A percentile compares a stretch with the other conserved stretches of the same genome.
Conservation (phyloP, 805 yeast genomes). For the Kodamaea sagamina region DNA sequence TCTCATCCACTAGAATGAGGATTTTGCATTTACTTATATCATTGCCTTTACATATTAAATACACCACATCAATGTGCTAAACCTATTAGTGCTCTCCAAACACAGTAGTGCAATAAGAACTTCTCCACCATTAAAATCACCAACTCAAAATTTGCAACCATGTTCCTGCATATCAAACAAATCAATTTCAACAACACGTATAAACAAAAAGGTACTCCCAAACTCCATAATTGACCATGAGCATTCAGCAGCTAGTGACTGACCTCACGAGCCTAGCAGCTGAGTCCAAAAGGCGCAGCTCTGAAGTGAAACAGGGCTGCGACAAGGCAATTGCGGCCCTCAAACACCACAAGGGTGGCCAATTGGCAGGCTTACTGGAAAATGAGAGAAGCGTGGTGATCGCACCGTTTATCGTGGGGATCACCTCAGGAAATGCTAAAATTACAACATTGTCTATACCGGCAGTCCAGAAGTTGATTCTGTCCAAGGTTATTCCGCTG, state of each 20-base stretch:
- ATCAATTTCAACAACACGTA: slow-evolving; percentile 10
- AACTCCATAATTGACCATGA: slow-evolving; percentile 5
- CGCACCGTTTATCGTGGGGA: slow-evolving; percentile 23
- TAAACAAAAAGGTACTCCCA: slow-evolving; percentile 18
- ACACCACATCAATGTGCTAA: too few species aligned
- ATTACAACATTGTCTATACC: slow-evolving; percentile 72
- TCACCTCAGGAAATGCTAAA: slow-evolving; percentile 64
- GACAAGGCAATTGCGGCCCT: slow-evolving; percentile 24
- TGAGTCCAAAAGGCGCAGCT: slow-evolving; percentile 70
- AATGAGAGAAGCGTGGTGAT: slow-evolving; percentile 3
- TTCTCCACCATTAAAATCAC: neutral
- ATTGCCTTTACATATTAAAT: too few species aligned
- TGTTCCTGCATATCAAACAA: neutral
- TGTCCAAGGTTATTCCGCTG: slow-evolving; percentile 54
- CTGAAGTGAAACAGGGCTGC: slow-evolving; percentile 61
- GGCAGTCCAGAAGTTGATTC: slow-evolving; percentile 62
- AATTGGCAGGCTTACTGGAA: slow-evolving; percentile 6
- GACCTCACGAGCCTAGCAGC: slow-evolving; percentile 64
- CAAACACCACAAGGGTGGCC: slow-evolving; percentile 9
- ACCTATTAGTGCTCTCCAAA: too few species aligned
- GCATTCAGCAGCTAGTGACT: slow-evolving; percentile 40
- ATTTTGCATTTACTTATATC: too few species aligned
- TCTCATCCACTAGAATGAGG: too few species aligned
- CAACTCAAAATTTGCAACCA: slow-evolving; percentile 2
- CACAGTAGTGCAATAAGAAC: too few species aligned